phyloP scores from a whole-genome alignment of 768 basidiomycete genomes.

The Chlorophyllum brunneum region DNA sequence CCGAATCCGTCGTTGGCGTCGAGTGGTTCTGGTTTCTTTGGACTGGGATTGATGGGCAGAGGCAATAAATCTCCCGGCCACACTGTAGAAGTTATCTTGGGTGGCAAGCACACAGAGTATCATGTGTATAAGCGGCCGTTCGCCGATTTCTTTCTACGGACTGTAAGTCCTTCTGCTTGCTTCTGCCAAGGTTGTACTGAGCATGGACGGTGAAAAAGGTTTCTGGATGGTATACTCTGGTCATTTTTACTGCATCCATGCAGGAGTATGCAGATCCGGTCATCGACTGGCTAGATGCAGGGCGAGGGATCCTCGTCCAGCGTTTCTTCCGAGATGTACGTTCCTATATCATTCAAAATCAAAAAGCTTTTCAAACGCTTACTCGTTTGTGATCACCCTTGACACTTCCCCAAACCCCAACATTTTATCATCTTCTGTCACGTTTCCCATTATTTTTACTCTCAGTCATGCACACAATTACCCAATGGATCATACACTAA shows the following conservation, averaged over 20 bases:
- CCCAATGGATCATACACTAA: constrained; percentile 95
- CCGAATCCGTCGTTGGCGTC: constrained; percentile 50
- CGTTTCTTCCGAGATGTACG: constrained; percentile 90
- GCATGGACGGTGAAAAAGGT: constrained; percentile 48
- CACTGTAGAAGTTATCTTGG: constrained; percentile 90
- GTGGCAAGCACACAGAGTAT: constrained; percentile 86
- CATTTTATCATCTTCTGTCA: not conserved
- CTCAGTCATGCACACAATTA: constrained; percentile 86
- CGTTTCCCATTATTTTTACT: not conserved
- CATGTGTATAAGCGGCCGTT: constrained; percentile 99
- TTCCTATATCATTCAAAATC: constrained; percentile 9
- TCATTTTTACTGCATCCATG: constrained; percentile 99
- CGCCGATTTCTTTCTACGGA: constrained; percentile 63
- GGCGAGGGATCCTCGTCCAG: constrained; percentile 83
- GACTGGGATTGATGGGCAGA: constrained; percentile 46
- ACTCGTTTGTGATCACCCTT: constrained; percentile 11
- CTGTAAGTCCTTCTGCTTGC: constrained; percentile 19
- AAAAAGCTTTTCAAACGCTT: not conserved
- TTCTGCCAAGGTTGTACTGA: not conserved
- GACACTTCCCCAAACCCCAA: constrained; percentile 4
- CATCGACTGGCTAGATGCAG: constrained; percentile 98
- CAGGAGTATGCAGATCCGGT: constrained; percentile 99
- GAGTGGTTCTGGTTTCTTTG: constrained; percentile 58
- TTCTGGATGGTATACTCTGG: constrained; percentile 96
- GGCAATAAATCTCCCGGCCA: constrained; percentile 71